Conservation (phyloP, 116 monocot genomes). For the Phalaenopsis hybrid region DNA sequence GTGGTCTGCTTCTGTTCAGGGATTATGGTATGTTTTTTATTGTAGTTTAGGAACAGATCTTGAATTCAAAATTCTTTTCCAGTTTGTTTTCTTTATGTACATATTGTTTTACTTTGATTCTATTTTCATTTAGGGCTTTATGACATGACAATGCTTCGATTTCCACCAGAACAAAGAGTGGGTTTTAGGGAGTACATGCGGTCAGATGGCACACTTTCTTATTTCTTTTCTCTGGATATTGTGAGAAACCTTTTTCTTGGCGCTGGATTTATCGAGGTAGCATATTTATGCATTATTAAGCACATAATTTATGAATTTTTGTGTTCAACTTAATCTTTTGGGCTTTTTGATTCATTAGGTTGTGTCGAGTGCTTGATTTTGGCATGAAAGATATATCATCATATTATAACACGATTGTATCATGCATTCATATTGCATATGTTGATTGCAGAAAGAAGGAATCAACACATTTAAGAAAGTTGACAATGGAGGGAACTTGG, state of each 20-base stretch:
- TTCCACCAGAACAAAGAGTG: slow-evolving; percentile 63
- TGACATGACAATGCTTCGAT: slow-evolving; percentile 99
- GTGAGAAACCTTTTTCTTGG: slow-evolving; percentile 56
- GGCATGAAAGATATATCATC: too few species aligned
- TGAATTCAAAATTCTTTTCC: not conserved
- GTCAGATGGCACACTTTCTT: slow-evolving; percentile 87
- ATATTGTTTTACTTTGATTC: not conserved
- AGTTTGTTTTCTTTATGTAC: not conserved
- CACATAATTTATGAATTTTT: not conserved
- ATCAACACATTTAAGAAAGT: not conserved
- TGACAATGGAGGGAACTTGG: not conserved
- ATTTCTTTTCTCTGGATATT: slow-evolving; percentile 82
- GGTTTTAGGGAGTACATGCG: slow-evolving; percentile 73
- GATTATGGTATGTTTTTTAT: slow-evolving; percentile 62
- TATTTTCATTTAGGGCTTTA: slow-evolving; percentile 55
- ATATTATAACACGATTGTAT: not conserved
- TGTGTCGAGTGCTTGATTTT: too few species aligned
- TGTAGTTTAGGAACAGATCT: not conserved
- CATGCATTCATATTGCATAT: not conserved
- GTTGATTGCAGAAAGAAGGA: not conserved
- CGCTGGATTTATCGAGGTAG: slow-evolving; percentile 77
- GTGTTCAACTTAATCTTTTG: not conserved
- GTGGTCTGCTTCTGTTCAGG: slow-evolving; percentile 76
- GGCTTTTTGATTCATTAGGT: too few species aligned
- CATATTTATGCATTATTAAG: not conserved